Evolutionary conservation across 441 rosid genomes (phyloP).

Genomic region (Pelargonium citronellum): DNA sequence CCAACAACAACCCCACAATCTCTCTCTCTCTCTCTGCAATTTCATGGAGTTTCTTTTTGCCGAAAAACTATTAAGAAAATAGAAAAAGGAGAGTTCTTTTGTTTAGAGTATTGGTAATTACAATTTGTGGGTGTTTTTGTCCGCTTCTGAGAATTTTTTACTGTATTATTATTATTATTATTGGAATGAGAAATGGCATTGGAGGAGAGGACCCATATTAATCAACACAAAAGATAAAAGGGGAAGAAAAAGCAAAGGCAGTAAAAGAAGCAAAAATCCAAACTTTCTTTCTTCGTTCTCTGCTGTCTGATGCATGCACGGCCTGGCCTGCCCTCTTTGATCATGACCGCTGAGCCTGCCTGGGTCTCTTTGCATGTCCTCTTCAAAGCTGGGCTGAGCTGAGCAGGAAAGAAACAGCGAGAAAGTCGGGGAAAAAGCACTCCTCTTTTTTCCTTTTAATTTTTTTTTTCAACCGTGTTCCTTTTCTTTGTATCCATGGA

Average conservation of each 20-base stretch:
- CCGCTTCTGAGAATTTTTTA: no score
- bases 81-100: no score
- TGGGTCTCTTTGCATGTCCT: no score
- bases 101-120: no score
- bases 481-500: no score
- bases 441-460: background rate
- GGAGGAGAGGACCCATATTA: background rate
- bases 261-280: background rate
- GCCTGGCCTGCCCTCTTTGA: background rate
- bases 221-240: background rate
- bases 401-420: conserved; percentile 18
- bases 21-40: background rate
- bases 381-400: background rate
- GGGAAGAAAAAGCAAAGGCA: background rate
- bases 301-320: background rate
- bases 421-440: conserved; percentile 28
- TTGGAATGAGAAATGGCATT: no score
- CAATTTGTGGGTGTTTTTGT: no score
- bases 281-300: background rate
- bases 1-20: no score
- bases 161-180: no score
- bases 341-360: background rate
- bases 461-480: no score
- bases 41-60: background rate
- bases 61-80: no score